Conservation (phyloP, 2,329 filamentous ascomycete species). For the Lojkania enalia region DNA sequence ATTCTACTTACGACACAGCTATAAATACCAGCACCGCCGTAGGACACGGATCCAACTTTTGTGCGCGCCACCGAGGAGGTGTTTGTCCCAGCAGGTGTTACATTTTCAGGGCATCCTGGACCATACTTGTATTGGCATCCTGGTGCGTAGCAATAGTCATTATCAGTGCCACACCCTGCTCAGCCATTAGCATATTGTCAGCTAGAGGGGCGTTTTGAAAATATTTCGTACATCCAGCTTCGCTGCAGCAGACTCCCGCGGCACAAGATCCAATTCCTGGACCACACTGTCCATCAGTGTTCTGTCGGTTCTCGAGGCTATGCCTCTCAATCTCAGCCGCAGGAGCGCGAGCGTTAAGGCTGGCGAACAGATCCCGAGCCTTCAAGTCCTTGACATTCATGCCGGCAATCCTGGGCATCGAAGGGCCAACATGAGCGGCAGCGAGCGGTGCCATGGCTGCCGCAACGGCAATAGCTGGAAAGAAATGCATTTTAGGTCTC, state of each 20-base stretch:
- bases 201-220: neutral
- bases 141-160: conserved; percentile 61
- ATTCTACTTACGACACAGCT: conserved; percentile 46
- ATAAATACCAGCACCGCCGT: conserved; percentile 62
- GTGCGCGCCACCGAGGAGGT: conserved; percentile 59
- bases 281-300: conserved; percentile 37
- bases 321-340: conserved; percentile 21
- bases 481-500: conserved; percentile 38
- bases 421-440: conserved; percentile 34
- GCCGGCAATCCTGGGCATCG: conserved; percentile 39
- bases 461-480: conserved; percentile 33
- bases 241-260: conserved; percentile 42
- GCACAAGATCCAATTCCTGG: conserved; percentile 32
- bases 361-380: conserved; percentile 37
- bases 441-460: conserved; percentile 35
- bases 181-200: conserved; percentile 15
- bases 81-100: conserved; percentile 57
- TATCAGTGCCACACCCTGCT: too few species aligned
- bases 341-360: conserved; percentile 26
- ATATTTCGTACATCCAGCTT: conserved; percentile 31
- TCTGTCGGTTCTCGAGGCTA: conserved; percentile 29
- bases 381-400: conserved; percentile 41
- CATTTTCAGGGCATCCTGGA: conserved; percentile 64
- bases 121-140: conserved; percentile 65
- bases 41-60: conserved; percentile 57